These are phyloP conservation scores for Isabelozyma gotoi DNA, from an alignment of 805 yeast species.

Conservation along the genomic window DNA sequence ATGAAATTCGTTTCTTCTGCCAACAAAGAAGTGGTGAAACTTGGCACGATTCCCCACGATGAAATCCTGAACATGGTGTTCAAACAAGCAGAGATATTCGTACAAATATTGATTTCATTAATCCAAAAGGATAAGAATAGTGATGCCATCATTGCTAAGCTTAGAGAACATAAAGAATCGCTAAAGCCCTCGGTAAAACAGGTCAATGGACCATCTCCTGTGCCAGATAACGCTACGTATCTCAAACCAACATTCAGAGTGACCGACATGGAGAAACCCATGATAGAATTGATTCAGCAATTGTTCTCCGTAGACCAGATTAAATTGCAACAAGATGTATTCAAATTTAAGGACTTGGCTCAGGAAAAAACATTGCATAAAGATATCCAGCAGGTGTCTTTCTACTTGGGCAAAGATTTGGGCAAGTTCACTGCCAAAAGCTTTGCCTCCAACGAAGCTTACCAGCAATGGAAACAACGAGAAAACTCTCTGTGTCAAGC, in stretches of 20 bases:
- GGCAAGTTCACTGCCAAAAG: constrained; percentile 35
- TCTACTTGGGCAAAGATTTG: constrained; percentile 36
- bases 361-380: constrained; percentile 39
- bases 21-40: constrained; percentile 49
- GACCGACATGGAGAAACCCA: constrained; percentile 53
- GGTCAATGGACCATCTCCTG: constrained; percentile 1
- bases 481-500: constrained; percentile 22
- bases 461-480: constrained; percentile 32
- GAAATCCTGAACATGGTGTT: constrained; percentile 34
- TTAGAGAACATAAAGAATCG: constrained; percentile 41
- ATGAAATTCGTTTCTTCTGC: constrained; percentile 54
- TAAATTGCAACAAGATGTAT: constrained; percentile 55
- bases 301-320: constrained; percentile 51
- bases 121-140: constrained; percentile 36
- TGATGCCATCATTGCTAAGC: constrained; percentile 40
- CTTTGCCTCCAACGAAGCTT: constrained; percentile 22
- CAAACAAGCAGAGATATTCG: constrained; percentile 34
- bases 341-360: constrained; percentile 38
- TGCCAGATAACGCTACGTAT: constrained; percentile 16
- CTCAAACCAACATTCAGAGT: constrained; percentile 52
- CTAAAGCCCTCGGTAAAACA: constrained; percentile 22
- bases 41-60: constrained; percentile 29
- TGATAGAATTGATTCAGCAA: constrained; percentile 37
- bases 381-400: constrained; percentile 32
- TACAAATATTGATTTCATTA: constrained; percentile 35